Evolutionary conservation across 208 protist species (phyloP).

Genomic region (Trypanosoma scelopori): DNA sequence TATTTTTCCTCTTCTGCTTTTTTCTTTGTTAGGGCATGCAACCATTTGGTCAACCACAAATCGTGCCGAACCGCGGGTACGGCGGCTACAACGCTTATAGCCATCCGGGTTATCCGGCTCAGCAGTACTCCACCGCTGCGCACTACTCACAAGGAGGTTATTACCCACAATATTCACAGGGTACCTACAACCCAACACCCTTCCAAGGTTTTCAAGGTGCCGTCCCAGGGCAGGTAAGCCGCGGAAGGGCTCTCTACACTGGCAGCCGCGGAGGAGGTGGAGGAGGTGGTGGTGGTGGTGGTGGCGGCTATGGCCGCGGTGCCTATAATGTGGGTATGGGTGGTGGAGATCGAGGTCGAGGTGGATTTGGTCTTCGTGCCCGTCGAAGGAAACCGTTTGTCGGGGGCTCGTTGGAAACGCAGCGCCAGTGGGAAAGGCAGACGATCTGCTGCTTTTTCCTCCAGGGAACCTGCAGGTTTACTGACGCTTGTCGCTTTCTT

Average conservation of each 20-base stretch:
- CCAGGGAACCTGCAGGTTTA: conserved; percentile 82
- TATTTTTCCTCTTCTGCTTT: conserved; percentile 10
- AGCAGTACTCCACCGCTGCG: conserved; percentile 19
- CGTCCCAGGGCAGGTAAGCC: conserved; percentile 13
- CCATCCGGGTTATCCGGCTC: conserved; percentile 26
- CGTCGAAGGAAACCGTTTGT: conserved; percentile 76
- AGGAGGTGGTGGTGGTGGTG: conserved; percentile 2
- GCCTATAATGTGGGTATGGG: conserved; percentile 28
- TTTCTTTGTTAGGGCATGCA: conserved; percentile 27
- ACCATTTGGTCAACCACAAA: conserved; percentile 30
- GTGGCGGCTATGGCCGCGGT: conserved; percentile 28
- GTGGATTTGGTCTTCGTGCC: conserved; percentile 38
- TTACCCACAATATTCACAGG: conserved; percentile 29
- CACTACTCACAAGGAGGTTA: conserved; percentile 28
- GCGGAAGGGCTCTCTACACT: conserved; percentile 21
- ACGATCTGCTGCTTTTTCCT: conserved; percentile 83
- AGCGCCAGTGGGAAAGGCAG: conserved; percentile 70
- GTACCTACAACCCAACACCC: conserved; percentile 22
- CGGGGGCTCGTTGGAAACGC: conserved; percentile 76
- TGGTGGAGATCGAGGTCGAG: conserved; percentile 49
- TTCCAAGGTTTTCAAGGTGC: conserved; percentile 27
- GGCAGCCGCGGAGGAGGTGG: conserved; percentile 22
- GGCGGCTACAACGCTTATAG: conserved; percentile 36
- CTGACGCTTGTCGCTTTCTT: conserved; percentile 74
- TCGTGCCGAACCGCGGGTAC: conserved; percentile 27